Base-by-base conservation (phyloP, 768 basidiomycete genomes). In the Suillus sp. region DNA sequence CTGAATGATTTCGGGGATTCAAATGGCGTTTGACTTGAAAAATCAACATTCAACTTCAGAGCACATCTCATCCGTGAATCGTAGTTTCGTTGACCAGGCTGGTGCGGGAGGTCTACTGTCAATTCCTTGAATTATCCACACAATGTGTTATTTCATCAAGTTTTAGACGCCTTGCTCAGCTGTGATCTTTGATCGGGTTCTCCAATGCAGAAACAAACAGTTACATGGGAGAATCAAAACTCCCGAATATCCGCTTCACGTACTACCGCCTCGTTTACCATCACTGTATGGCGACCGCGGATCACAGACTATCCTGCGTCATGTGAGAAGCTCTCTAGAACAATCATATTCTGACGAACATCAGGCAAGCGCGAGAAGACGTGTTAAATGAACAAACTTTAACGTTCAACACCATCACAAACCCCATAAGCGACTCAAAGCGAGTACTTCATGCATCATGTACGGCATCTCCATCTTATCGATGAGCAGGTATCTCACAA, bases 401-500 rank as follows among this genome's bases (percentile, higher is more conserved):
- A 53, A 53, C 30, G 3, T 51, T 30, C 50, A 5, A 5, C 50
- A 30, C 3, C 30, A n/a, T n/a, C 20, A 5, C 1, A 5, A 53
- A 47, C 22, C 6, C 43, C 43, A 22, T 22, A 45, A 30, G 14
- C 25, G 47, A 48, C 22, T 48, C 14, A 7, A 48, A 48, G 48
- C 22, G 54, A 25, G 35, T 37, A 10, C 35, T 18, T 35, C 35
- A 10, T 48, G 25, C 4, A 38, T 37, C 35, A 38, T 40, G 25
- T 57, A 57, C 56, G 56, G 38, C 56, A 57, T 27, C 1, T 20
- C 10, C 16, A 40, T 57, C 56, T 57, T 57, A 57, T 57, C 56
- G 55, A 57, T 57, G 55, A 27, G 25, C 25, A 55, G 35, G 55
- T 38, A 53, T 57, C 56, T 27, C 56, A 57, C 56, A 57, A 40